Base-by-base conservation (phyloP, 192 early-diverging fungal species). In the Gamsiella multidivaricata region DNA sequence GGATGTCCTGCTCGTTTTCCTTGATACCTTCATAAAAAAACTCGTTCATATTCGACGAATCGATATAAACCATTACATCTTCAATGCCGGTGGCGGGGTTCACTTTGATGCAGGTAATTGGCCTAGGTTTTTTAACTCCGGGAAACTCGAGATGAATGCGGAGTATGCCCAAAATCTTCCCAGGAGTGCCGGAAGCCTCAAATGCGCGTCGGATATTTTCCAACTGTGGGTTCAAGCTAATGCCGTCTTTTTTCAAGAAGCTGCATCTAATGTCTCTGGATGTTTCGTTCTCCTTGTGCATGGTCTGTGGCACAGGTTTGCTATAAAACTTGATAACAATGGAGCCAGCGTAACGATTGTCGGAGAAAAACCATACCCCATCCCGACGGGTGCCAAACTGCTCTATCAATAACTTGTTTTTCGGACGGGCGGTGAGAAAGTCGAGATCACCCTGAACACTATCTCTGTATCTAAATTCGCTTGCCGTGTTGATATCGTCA, bases 81-180 rank as follows among this genome's bases (percentile, higher is more conserved):
- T 59, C 56, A 9, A 28, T 18, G 3, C 56, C 56, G 43, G 56
- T 43, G 7, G 20, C 31, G n/a, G 32, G 54, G n/a, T 55, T 20
- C 20, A 6, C 36, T 33, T 36, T 58, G 37, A 43, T 26, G 26
- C 57, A 6, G 11, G 55, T 58, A 9, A 17, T 15, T 41, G 45
- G 65, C 17, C 23, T 49, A 20, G 28, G 3, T 10, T 31, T 29
- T 23, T 56, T 7, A n/a, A 67, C 65, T 8, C 45, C 34, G 28
- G 65, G 65, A 31, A 56, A 50, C 43, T 56, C 43, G 42, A 67
- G 32, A 20, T 67, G 54, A 49, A 67, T 67, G 41, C 54, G 54
- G 5, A 67, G 43, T 31, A 57, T 67, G 20, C 65, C 65, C 18
- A 47, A 50, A 23, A 58, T 17, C 12, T 41, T 18, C n/a, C 29